Percentiles rank a stretch among this genome's conserved stretches.
Conservation (phyloP, 2,329 filamentous ascomycete genomes). For the Thielaviopsis ethacetica region DNA sequence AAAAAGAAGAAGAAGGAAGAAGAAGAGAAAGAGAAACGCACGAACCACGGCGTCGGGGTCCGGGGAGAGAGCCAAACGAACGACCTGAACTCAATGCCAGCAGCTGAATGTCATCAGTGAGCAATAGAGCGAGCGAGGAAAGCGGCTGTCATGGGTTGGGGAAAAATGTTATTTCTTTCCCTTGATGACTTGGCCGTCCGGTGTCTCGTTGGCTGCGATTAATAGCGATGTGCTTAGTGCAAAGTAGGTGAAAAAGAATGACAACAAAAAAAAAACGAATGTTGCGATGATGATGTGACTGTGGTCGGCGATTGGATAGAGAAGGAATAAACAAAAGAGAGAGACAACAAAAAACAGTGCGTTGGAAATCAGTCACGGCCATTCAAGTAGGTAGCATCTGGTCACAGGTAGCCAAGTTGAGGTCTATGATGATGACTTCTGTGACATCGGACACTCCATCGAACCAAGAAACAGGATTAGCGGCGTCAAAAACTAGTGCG, state of each 20-base stretch:
- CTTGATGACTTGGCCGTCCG: not conserved
- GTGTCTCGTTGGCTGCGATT: not conserved
- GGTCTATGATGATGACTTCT: no score
- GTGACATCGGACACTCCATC: not conserved
- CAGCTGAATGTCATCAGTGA: not conserved
- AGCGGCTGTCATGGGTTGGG: not conserved
- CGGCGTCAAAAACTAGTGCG: no score
- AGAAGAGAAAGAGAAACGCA: constrained; percentile 7
- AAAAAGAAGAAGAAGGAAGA: constrained; percentile 14
- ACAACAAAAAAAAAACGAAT: not conserved
- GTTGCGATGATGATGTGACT: not conserved
- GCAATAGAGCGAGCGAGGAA: not conserved
- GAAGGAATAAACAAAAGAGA: not conserved
- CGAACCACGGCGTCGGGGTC: constrained; percentile 7
- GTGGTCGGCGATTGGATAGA: not conserved
- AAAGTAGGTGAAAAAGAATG: not conserved
- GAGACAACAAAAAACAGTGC: not conserved
- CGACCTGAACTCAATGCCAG: not conserved
- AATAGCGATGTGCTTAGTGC: not conserved
- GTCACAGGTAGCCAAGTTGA: not conserved
- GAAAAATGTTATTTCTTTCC: not conserved
- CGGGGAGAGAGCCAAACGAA: constrained; percentile 2
- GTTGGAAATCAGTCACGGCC: not conserved
- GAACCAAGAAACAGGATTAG: not conserved
- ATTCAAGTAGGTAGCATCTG: not conserved